Evolutionary conservation across 768 basidiomycete genomes (phyloP), one percentile per base, ranked within the genome.

Genomic region (Grammothele lineata): DNA sequence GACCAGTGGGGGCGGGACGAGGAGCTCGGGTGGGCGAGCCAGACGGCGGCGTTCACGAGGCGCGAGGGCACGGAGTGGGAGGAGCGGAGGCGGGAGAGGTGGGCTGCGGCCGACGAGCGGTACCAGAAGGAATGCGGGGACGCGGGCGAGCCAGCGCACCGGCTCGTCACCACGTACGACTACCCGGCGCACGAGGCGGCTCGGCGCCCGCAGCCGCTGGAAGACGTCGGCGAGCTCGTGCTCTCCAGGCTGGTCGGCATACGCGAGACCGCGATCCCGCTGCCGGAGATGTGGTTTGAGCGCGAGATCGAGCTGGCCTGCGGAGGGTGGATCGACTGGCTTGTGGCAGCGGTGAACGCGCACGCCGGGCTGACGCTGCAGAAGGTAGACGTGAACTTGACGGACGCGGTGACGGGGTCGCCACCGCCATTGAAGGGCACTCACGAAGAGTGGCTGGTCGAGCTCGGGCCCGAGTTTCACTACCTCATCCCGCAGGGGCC

Each of bases 1-100:
- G 91, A 92, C 61, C 75, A 76, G 21, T 91, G 83, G 80, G 83
- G 75, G n/a, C 69, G 89, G 30, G 85, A 87, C 51, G 71, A 70
- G 5, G 68, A 72, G 34, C 66, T 84, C 3, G 81, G 82, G 1
- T 82, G 77, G 15, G 90, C 89, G 10, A 78, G 75, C 14, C 81
- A 81, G 25, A 80, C 81, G 0, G 89, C 84, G 2, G 62, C 68
- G 3, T 92, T 92, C 58, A 72, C 62, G 37, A 66, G 80, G 25
- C 53, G 68, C 14, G 73, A 77, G n/a, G 65, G 62, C 21, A 47
- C 18, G 26, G 61, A 48, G 45, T 70, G 59, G 51, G 55, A 48
- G 3, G 53, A 56, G 30, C 54, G n/a, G 22, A 44, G 61, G 10
- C 66, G 62, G 39, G 47, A 40, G 19, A 63, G 58, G 38, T 67